These are phyloP conservation scores for Cephalotrichum gorgonifer DNA, from an alignment of 2,329 filamentous ascomycete genomes.

Conservation along the genomic window DNA sequence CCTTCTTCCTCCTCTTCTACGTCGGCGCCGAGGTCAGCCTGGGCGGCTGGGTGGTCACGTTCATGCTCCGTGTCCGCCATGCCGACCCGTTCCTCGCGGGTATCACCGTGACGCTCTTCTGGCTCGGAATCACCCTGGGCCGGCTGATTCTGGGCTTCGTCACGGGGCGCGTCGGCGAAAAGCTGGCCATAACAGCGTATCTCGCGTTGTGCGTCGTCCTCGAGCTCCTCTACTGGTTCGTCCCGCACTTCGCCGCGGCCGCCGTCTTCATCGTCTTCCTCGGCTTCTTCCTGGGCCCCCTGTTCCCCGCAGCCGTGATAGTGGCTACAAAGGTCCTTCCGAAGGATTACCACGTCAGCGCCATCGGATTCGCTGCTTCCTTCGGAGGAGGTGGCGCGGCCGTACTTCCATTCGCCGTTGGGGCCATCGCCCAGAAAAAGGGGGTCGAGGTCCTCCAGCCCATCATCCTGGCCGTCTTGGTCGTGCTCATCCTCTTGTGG, in stretches of 20 bases:
- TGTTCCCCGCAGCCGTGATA: slow-evolving; percentile 65
- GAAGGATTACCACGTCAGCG: slow-evolving; percentile 59
- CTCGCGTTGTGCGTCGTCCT: slow-evolving; percentile 52
- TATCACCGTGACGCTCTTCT: slow-evolving; percentile 70
- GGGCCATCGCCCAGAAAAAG: slow-evolving; percentile 49
- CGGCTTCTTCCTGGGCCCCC: slow-evolving; percentile 70
- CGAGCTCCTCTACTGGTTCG: slow-evolving; percentile 70
- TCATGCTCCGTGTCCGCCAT: slow-evolving; percentile 71
- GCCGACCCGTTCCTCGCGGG: slow-evolving; percentile 62
- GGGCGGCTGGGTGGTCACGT: slow-evolving; percentile 74
- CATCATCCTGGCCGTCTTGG: slow-evolving; percentile 39
- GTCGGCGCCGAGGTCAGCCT: slow-evolving; percentile 69
- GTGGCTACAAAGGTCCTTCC: slow-evolving; percentile 61
- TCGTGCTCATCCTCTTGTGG: slow-evolving; percentile 29
- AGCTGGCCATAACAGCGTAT: slow-evolving; percentile 51
- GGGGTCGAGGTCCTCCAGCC: slow-evolving; percentile 48
- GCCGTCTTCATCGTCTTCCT: slow-evolving; percentile 61
- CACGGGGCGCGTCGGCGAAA: slow-evolving; percentile 65
- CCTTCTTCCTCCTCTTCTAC: slow-evolving; percentile 67
- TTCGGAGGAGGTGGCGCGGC: slow-evolving; percentile 66
- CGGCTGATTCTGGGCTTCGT: slow-evolving; percentile 67
- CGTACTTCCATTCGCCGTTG: slow-evolving; percentile 53
- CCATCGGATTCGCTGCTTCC: slow-evolving; percentile 68
- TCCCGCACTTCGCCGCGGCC: slow-evolving; percentile 65
- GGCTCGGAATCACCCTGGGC: slow-evolving; percentile 71